Base-by-base conservation (phyloP, 495 filamentous ascomycete genomes). In the Massariosphaeria phaeospora region DNA sequence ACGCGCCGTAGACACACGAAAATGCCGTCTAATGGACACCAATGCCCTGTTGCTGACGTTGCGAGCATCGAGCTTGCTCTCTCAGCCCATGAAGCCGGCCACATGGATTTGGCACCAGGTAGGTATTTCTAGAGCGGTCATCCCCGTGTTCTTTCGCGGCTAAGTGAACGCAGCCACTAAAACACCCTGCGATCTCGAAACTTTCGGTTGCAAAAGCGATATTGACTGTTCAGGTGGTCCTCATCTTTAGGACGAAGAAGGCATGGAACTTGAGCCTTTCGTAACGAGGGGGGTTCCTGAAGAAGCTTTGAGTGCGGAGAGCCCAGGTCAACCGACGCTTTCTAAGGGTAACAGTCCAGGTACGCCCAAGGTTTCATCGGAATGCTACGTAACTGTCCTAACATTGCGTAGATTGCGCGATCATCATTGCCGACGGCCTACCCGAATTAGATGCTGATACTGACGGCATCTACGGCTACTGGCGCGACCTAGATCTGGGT, bases 321-420 rank as follows among this genome's bases (percentile, higher is more conserved):
- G 43, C 43, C 31, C n/a, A 46, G 15, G 20, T 46, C 43, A 21
- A 2, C 23, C n/a, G n/a, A n/a, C 43, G 27, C 43, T 26, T 46
- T 31, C 24, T 46, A 29, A 46, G n/a, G 26, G n/a, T 46, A 46
- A 26, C 43, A 29, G 24, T 46, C 26, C 15, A 46, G 26, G 43
- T 46, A 46, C 27, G 43, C 26, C 12, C 43, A 13, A 13, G 20
- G 24, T 7, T 20, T 20, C 11, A 11, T 46, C n/a, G 26, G 23
- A 5, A 29, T 46, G 31, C 9, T 46, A 46, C 8, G 31, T 31
- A 31, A 21, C 23, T 29, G 27, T 46, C 31, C 43, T 46, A 20
- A 46, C n/a, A 46, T 46, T 46, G 43, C 43, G 26, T 29, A 46
- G 43, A 46, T 13, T 29, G 31, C 31, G 43, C 23, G 20, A 26